A percentile compares a stretch with the other conserved stretches of the same genome.
Evolutionary conservation across 768 basidiomycete species (phyloP).

Genomic region (Suillus fuscotomentosus): DNA sequence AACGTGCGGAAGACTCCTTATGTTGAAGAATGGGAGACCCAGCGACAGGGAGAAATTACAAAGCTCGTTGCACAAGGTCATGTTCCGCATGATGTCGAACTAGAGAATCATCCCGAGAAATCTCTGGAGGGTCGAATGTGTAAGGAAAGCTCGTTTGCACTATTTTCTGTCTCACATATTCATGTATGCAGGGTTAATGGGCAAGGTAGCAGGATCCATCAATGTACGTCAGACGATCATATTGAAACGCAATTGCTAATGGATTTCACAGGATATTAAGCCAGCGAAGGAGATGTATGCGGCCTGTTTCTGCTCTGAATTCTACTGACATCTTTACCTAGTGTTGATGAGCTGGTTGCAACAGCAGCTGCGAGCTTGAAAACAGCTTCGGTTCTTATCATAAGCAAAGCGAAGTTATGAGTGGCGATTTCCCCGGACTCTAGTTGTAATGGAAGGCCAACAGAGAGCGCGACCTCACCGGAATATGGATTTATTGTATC

Average conservation of each 20-base stretch:
- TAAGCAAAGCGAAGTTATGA: constrained; percentile 49
- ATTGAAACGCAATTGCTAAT: constrained; percentile 5
- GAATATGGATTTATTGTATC: background rate
- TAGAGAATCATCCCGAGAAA: constrained; percentile 66
- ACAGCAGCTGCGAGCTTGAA: constrained; percentile 63
- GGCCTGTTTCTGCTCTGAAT: constrained; percentile 1
- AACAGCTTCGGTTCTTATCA: constrained; percentile 40
- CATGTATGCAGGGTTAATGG: constrained; percentile 63
- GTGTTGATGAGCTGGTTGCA: constrained; percentile 79
- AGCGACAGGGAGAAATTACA: constrained; percentile 56
- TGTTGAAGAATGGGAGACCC: constrained; percentile 72
- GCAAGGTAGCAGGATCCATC: constrained; percentile 72
- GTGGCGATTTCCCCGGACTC: background rate
- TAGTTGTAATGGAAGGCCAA: background rate
- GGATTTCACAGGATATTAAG: constrained; percentile 60
- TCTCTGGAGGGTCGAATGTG: constrained; percentile 58
- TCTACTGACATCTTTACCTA: constrained; percentile 26
- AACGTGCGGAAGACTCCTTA: constrained; percentile 81
- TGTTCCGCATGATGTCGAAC: constrained; percentile 74
- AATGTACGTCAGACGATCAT: constrained; percentile 37
- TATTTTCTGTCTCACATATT: constrained; percentile 5
- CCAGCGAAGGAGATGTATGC: constrained; percentile 81
- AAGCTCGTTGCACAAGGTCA: constrained; percentile 59
- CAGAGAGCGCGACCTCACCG: background rate
- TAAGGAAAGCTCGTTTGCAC: constrained; percentile 31